Percentiles rank a stretch among this genome's conserved stretches.
Evolutionary conservation across 2,329 filamentous ascomycete genomes (phyloP).

Genomic region (Dactylellina haptotyla): DNA sequence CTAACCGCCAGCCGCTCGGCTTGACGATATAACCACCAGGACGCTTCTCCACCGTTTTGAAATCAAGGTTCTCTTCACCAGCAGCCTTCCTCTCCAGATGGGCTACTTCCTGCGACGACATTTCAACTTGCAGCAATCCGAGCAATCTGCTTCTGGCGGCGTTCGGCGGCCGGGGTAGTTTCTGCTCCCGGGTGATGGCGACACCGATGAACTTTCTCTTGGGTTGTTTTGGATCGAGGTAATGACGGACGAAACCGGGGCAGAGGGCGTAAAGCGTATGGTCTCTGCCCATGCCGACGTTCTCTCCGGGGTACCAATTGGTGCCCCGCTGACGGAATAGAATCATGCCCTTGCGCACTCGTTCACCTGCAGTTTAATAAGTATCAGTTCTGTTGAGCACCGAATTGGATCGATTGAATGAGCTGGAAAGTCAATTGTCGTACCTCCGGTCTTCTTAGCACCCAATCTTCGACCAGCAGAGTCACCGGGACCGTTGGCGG

Average conservation of each 20-base stretch:
- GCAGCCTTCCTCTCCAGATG: conserved; percentile 34
- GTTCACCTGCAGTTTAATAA: conserved; percentile 73
- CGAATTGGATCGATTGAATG: neutral
- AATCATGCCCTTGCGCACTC: conserved; percentile 94
- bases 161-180: conserved; percentile 78
- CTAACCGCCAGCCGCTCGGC: conserved; percentile 39
- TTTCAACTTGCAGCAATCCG: conserved; percentile 69
- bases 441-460: conserved; percentile 90
- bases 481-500: conserved; percentile 76
- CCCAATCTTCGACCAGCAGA: conserved; percentile 86
- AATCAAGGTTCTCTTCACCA: conserved; percentile 33
- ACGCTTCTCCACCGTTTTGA: conserved; percentile 9
- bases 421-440: conserved; percentile 57
- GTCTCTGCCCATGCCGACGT: conserved; percentile 92
- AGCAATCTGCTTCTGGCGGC: conserved; percentile 78
- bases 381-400: neutral
- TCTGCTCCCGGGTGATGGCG: conserved; percentile 82
- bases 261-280: conserved; percentile 92
- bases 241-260: conserved; percentile 94
- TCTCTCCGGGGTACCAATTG: conserved; percentile 93
- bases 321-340: conserved; percentile 97
- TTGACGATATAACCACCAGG: conserved; percentile 39
- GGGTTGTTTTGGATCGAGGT: conserved; percentile 87
- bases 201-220: conserved; percentile 95
- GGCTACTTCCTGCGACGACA: conserved; percentile 32